Evolutionary conservation across 2,329 filamentous ascomycete species (phyloP), one percentile per base, ranked within the genome.

Genomic region (Calycina herbarum): DNA sequence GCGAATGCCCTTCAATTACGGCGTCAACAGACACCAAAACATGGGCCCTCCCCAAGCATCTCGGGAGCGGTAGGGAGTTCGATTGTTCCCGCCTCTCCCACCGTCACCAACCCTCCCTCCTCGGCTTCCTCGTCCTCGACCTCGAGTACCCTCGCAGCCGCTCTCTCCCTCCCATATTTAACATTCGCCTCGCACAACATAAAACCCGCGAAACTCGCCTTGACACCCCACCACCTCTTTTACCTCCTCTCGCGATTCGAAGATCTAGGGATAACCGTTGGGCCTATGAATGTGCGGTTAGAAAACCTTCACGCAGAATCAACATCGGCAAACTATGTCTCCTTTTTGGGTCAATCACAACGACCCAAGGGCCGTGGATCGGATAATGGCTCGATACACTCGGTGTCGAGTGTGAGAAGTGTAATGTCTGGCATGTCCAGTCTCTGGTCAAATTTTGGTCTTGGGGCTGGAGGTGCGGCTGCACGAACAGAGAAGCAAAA

Each of bases 361-460:
- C 88, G 91, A 66, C 89, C 91, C 68, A 91, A 92, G 77, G 90
- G 91, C 69, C 88, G 89, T 68, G 85, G 88, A 70, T 91, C 91
- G 59, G 94, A 98, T 79, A 89, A 90, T 64, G 92, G 93, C 73
- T 98, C 95, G 1, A 92, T 98, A 70, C 93, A 94, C 74, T 98
- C 95, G 6, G 93, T 97, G 54, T 97, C 94, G 29, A 98, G 95
- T 80, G 92, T 99, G 71, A 89, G 94, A 76, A 98, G 94, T 78
- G 94, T 97, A 74, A 94, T 98, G 91, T 96, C 95, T 33, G 92
- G 92, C 78, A 96, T 99, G 91, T 95, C 93, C 65, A 89, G 92
- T 15, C 81, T 98, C 57, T 98, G 94, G 94, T 90, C 92, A 27
- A 93, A 89, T 73, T 89, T 98, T 70, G 91, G 94, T 29, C 86